These are phyloP conservation scores for Theileria parva DNA, from an alignment of 169 alveolate genomes.

Conservation along the genomic window DNA sequence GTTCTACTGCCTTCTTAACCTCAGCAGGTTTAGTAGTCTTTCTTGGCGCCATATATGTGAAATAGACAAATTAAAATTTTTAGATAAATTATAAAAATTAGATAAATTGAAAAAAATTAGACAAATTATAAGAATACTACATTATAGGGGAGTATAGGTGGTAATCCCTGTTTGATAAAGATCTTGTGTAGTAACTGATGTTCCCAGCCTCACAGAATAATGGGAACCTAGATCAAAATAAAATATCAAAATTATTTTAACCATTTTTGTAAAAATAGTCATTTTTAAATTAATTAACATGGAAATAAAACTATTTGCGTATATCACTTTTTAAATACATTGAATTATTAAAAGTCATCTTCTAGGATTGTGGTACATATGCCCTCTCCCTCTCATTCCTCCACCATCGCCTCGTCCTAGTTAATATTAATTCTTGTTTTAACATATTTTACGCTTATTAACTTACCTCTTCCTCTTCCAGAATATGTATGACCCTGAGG, in stretches of 20 bases:
- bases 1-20: conserved; percentile 27
- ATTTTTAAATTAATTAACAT: no score
- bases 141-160: not conserved
- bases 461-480: conserved; percentile 34
- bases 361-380: not conserved
- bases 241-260: not conserved
- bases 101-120: no score
- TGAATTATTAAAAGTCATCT: conserved; percentile 1
- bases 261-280: not conserved
- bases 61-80: no score
- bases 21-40: conserved; percentile 27
- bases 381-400: conserved; percentile 36
- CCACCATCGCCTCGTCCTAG: conserved; percentile 24
- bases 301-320: not conserved
- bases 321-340: not conserved
- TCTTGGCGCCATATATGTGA: conserved; percentile 17
- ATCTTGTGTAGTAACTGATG: not conserved
- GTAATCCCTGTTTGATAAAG: not conserved
- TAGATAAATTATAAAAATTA: no score
- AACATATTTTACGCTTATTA: not conserved
- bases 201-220: conserved; percentile 25
- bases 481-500: not conserved
- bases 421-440: not conserved
- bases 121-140: not conserved
- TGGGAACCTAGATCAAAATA: not conserved